A percentile compares a stretch with the other conserved stretches of the same genome.
These are phyloP conservation scores for Furcasterigmium sp. DNA, from an alignment of 2,329 filamentous ascomycete species.

Conservation along the genomic window DNA sequence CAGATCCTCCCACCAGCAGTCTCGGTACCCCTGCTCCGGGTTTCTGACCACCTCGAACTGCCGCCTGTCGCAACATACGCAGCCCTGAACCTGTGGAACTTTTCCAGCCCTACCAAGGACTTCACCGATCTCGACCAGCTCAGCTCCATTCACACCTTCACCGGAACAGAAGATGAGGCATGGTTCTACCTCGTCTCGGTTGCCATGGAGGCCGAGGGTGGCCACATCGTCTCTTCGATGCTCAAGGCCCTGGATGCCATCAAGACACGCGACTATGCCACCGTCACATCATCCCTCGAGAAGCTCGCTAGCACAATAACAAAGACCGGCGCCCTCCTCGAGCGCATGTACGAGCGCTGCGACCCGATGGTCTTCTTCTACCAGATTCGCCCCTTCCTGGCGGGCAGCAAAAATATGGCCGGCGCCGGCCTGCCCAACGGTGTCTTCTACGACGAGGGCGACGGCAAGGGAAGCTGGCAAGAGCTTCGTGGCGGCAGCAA, in stretches of 20 bases:
- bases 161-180: constrained; percentile 81
- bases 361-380: constrained; percentile 87
- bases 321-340: constrained; percentile 61
- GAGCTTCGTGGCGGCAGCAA: constrained; percentile 89
- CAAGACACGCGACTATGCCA: constrained; percentile 50
- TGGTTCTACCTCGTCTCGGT: constrained; percentile 93
- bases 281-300: constrained; percentile 59
- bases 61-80: constrained; percentile 91
- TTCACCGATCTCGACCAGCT: constrained; percentile 66
- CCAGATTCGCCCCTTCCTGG: constrained; percentile 79
- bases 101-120: constrained; percentile 48
- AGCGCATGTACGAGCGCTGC: constrained; percentile 85
- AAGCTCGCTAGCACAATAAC: constrained; percentile 63
- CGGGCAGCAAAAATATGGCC: constrained; percentile 89
- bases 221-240: constrained; percentile 70
- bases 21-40: constrained; percentile 67
- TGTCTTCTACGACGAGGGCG: constrained; percentile 75
- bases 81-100: constrained; percentile 87
- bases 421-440: constrained; percentile 77
- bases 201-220: constrained; percentile 81
- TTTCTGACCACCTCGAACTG: constrained; percentile 70
- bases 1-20: constrained; percentile 68
- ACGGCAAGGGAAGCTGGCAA: constrained; percentile 61
- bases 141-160: constrained; percentile 73
- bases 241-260: constrained; percentile 69